Base-by-base conservation (phyloP, 805 yeast genomes). In the Pichia cephalocereana region DNA sequence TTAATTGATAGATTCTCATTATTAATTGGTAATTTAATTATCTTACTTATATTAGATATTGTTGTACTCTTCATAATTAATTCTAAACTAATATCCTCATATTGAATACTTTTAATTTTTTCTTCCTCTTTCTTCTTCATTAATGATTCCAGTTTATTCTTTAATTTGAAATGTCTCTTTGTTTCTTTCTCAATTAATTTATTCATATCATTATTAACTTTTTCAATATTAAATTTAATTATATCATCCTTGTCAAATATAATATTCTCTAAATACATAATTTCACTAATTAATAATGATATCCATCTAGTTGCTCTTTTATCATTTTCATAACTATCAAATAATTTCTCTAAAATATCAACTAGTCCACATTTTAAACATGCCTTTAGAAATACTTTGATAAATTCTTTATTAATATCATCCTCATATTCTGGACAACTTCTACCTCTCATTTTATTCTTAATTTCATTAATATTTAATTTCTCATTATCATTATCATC, bases 251-350 rank as follows among this genome's bases (percentile, higher is more conserved):
- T 17, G 27, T 27, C 7, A 27, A 23, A 15, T 8, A 83, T 59
- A 40, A 69, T 71, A 39, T 75, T 70, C 2, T 85, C 70, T 45
- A 84, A 57, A 47, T 72, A 70, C 36, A 75, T 67, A 14, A 87
- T 70, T 56, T 85, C 88, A 0, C 87, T 74, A 4, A 86, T 58
- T 10, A 91, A 68, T 19, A 75, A 66, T 7, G 85, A 75, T 0
- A 89, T 83, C 62, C 85, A 86, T 5, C 76, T 62, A 37, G 73
- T 62, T 51, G 69, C 72, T 18, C 67, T 61, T n/a, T 62, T 70
- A 57, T 80, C 78, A 14, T 66, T 57, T 26, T 41, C 46, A 12
- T 47, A 43, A 15, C 47, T 50, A 28, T 57, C 59, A 48, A 54
- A 59, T n/a, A 79, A 60, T 2, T 61, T 54, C 2, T 74, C 58